Percentiles rank a stretch among this genome's conserved stretches.
These are phyloP conservation scores for Raddia distichophylla DNA, from an alignment of 176 grass and related monocot species.

Conservation along the genomic window DNA sequence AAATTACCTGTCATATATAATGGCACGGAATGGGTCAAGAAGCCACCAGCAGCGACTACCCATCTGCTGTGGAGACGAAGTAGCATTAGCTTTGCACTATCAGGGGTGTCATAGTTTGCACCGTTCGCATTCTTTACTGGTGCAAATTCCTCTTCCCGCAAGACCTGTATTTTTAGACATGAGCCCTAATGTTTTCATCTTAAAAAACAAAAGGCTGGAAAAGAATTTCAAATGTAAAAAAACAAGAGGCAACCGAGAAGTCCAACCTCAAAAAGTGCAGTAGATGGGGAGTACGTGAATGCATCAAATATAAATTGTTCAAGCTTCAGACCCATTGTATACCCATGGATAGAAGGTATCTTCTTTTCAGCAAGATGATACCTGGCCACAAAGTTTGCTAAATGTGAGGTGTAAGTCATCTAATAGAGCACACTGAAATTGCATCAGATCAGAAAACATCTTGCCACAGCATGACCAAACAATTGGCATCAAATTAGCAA, in stretches of 20 bases:
- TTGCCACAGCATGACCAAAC: not conserved
- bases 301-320: constrained; percentile 93
- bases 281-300: constrained; percentile 87
- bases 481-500: constrained; percentile 8
- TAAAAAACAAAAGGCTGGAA: not conserved
- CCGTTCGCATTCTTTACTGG: constrained; percentile 97
- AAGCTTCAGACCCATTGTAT: constrained; percentile 77
- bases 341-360: constrained; percentile 92
- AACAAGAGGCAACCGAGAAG: not conserved
- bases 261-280: constrained; percentile 81
- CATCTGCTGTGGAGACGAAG: constrained; percentile 98
- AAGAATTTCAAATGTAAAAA: not conserved
- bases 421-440: not conserved
- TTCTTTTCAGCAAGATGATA: constrained; percentile 98
- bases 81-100: constrained; percentile 79
- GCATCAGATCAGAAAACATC: not conserved
- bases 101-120: constrained; percentile 82
- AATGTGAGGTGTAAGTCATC: not conserved
- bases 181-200: not conserved
- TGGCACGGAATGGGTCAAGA: constrained; percentile 95
- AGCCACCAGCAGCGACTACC: constrained; percentile 96
- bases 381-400: constrained; percentile 42
- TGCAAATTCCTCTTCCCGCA: constrained; percentile 95
- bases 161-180: constrained; percentile 52
- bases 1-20: constrained; percentile 88